Evolutionary conservation across 2,329 filamentous ascomycete genomes (phyloP), one percentile per base, ranked within the genome.

Genomic region (Scedosporium dehoogii): DNA sequence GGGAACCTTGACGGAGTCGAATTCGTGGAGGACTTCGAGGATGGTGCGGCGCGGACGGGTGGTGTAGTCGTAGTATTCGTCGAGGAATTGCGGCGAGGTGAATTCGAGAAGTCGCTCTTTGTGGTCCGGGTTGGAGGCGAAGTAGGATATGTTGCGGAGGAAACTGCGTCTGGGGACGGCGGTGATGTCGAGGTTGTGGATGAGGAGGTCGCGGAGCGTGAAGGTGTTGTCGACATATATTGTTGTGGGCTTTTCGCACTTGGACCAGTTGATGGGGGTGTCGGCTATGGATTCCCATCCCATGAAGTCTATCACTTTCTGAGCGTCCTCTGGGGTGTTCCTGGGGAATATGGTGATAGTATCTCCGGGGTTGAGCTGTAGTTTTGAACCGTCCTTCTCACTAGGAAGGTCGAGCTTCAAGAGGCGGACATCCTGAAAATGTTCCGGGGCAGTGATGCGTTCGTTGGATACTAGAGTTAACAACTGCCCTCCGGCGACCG

Each of bases 31-130:
- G 3, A 96, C 88, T 74, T 99, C 94, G 5, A 99, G 78, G 63
- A 97, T 96, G 63, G 90, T 96, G 41, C 94, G 87, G 41, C 92
- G 87, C 0, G 93, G 90, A 7, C 94, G 86, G 0, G 92, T 92
- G 1, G 94, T 94, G 71, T 99, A 99, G 75, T 99, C 93, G 76
- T 91, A 97, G 62, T 96, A 87, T 68, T 99, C 94, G 68, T 97
- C 92, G 5, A 93, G 85, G 68, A 88, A 90, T 56, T 89, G 83
- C 0, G 91, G 85, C 68, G 89, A 84, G 1, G 86, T 87, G 68
- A 99, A 94, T 70, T 99, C 94, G 7, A 88, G 74, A 0, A 99
- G 82, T 1, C 93, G 85, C 65, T 94, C 89, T 68, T 85, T 86
- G 69, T 99, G 93, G 68, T 86, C 85, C 2, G 78, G 72, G 68